These are phyloP conservation scores for Paspalum notatum DNA, from an alignment of 176 grass and related monocot species.

Conservation along the genomic window DNA sequence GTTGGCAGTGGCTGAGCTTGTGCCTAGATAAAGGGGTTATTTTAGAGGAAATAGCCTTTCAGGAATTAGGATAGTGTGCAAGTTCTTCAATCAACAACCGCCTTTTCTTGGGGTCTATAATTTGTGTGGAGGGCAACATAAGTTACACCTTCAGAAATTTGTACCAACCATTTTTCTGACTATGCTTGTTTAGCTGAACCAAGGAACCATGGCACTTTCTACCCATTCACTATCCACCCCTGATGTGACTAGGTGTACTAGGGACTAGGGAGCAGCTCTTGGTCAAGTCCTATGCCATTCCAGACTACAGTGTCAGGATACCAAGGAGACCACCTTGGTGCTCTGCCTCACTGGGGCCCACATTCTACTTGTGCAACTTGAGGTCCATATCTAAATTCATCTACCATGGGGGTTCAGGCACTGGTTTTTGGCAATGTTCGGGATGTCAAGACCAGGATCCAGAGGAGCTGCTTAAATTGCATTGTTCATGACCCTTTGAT, in stretches of 20 bases:
- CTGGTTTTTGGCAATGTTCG: conserved; percentile 6
- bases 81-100: not conserved
- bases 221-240: conserved; percentile 19
- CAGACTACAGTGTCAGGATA: conserved; percentile 38
- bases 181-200: conserved; percentile 39
- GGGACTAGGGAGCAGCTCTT: no score
- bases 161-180: conserved; percentile 6
- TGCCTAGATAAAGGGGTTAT: not conserved
- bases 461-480: not conserved
- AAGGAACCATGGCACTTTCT: conserved; percentile 19
- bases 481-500: conserved; percentile 55
- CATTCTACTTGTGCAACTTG: conserved; percentile 30
- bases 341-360: conserved; percentile 32
- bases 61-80: not conserved
- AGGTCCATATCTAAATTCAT: conserved; percentile 28
- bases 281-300: no score
- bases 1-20: not conserved
- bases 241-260: no score
- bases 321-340: conserved; percentile 24
- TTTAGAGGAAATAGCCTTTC: not conserved
- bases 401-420: conserved; percentile 26
- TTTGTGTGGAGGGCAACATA: not conserved
- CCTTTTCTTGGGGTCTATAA: not conserved
- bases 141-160: not conserved
- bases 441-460: not conserved